A percentile compares a stretch with the other conserved stretches of the same genome.
Evolutionary conservation across 768 basidiomycete genomes (phyloP).

Genomic region (Lactarius trivialis): DNA sequence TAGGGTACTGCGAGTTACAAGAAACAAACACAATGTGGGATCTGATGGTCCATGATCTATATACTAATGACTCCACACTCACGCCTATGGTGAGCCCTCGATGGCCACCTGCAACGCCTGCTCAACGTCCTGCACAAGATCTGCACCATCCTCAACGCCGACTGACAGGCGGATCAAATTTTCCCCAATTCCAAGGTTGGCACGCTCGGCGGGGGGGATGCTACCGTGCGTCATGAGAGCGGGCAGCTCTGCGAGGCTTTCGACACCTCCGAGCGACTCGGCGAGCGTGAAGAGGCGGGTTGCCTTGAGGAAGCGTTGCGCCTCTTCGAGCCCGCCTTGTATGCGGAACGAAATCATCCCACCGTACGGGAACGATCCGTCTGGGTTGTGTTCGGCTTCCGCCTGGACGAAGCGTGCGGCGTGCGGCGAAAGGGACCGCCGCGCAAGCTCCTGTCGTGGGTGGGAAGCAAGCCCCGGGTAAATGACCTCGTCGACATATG

Average conservation of each 20-base stretch:
- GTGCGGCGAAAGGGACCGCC: constrained; percentile 56
- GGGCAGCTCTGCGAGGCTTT: constrained; percentile 84
- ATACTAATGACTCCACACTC: neutral
- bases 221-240: constrained; percentile 84
- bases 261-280: constrained; percentile 87
- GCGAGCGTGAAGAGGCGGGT: constrained; percentile 72
- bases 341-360: constrained; percentile 82
- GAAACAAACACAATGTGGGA: too few relatives aligned
- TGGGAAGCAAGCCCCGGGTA: constrained; percentile 78
- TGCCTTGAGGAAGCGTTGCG: constrained; percentile 60
- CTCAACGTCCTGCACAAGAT: constrained; percentile 67
- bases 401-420: constrained; percentile 57
- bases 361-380: constrained; percentile 74
- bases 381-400: constrained; percentile 26
- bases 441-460: constrained; percentile 60
- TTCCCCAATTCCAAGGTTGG: constrained; percentile 66
- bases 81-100: neutral
- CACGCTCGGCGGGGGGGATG: constrained; percentile 63
- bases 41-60: neutral
- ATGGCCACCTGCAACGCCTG: constrained; percentile 50
- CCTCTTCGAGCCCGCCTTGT: constrained; percentile 43
- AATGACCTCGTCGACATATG: constrained; percentile 69
- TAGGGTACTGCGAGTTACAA: neutral
- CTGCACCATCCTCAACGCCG: constrained; percentile 83
- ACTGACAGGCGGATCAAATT: constrained; percentile 75